Evolutionary conservation across 1,139 yeast genomes (phyloP).

Genomic region (Suhomyces chickasaworum): DNA sequence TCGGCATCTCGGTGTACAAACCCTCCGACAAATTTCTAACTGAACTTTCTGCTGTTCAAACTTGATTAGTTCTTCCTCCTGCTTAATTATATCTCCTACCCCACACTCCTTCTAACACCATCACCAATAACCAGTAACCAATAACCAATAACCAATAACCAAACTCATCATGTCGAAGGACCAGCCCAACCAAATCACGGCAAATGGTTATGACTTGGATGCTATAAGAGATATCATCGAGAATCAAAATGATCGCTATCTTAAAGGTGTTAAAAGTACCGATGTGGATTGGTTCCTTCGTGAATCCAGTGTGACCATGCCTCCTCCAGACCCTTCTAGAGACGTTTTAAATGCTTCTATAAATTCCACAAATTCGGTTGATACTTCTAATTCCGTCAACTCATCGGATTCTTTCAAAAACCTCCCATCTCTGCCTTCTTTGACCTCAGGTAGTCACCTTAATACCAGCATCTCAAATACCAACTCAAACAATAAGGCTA

Average conservation of each 20-base stretch:
- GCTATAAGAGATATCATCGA: conserved; percentile 19
- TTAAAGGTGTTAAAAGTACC: conserved; percentile 33
- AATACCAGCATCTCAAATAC: conserved; percentile 37
- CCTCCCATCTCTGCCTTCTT: background rate
- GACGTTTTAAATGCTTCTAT: background rate
- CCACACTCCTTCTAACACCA: background rate
- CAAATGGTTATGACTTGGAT: conserved; percentile 17
- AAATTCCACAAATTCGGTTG: background rate
- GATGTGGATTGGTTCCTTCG: conserved; percentile 57
- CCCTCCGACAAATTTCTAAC: background rate
- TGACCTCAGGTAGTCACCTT: conserved; percentile 21
- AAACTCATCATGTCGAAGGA: conserved; percentile 8
- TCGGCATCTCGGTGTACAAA: background rate
- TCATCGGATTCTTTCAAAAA: background rate
- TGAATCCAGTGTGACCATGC: conserved; percentile 22
- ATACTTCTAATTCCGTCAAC: background rate
- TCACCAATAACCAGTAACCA: too few species aligned
- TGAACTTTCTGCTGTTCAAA: background rate
- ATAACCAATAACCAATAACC: too few species aligned
- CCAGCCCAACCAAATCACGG: background rate
- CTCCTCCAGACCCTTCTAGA: conserved; percentile 3
- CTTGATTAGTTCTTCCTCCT: background rate
- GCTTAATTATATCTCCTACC: background rate
- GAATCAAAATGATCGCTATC: conserved; percentile 17
- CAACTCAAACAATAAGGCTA: conserved; percentile 32